Evolutionary conservation across 2,329 filamentous ascomycete species (phyloP), one percentile per base, ranked within the genome.

Genomic region (Trichothecium sympodiale): DNA sequence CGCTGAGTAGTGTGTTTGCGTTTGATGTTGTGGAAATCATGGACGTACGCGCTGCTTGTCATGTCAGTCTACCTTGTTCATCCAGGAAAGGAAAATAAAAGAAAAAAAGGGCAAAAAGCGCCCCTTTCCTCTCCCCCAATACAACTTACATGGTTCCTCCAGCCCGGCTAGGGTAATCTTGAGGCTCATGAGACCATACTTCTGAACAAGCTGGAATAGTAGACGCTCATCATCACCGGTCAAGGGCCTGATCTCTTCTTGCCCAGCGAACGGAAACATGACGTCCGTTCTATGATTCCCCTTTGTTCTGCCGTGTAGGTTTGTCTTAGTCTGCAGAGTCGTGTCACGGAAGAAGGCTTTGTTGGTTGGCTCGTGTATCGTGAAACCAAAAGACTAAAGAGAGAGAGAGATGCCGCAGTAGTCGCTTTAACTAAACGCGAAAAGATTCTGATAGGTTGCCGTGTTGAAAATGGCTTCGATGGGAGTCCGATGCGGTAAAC

Each of bases 221-320:
- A 57, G 45, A 31, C 59, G 57, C 41, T 59, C 58, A 40, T 61
- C 58, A 32, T 61, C 58, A 7, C 61, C 58, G 25, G 53, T 41
- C 36, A 61, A 39, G n/a, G 55, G 50, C 33, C 55, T 54, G 38
- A 58, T 46, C 39, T 46, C 50, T 40, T 49, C 46, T 34, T 61
- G 48, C 31, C 46, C 44, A 33, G 44, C 49, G 41, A 52, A 58
- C 12, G 52, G 50, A 38, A 59, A 58, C 58, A 61, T 61, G 38
- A 40, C 44, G 42, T 35, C 18, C 33, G 31, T 10, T 14, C n/a
- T 4, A 3, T 6, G 6, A 10, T 25, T 10, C 20, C 20, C 20
- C 20, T 25, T 25, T 6, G 20, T 10, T 6, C 20, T 25, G 20
- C 20, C 20, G 10, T 10, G 10, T 6, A 25, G n/a, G n/a, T n/a